phyloP scores from a whole-genome alignment of 2,329 filamentous ascomycete species.

The Fusarium sp. region DNA sequence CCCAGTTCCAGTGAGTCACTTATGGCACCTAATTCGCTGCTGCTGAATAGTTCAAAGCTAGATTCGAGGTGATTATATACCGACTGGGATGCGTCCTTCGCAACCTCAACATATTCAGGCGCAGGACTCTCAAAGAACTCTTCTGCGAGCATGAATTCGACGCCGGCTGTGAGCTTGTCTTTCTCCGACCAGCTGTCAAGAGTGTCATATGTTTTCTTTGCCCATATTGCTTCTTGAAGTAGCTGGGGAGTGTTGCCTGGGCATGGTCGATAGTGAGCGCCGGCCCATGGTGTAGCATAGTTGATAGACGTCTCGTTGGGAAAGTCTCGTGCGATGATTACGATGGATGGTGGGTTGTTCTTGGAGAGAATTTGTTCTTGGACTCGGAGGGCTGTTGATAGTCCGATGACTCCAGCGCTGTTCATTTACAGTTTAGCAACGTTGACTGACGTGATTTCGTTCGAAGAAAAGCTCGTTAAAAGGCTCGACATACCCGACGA shows the following conservation, averaged over 20 bases:
- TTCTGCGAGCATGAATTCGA: slow-evolving; percentile 7
- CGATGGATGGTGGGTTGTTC: not conserved
- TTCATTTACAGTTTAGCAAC: no score
- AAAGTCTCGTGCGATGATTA: not conserved
- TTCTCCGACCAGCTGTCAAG: slow-evolving; percentile 5
- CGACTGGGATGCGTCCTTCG: not conserved
- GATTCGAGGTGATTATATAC: not conserved
- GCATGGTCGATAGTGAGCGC: slow-evolving; percentile 14
- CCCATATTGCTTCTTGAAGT: slow-evolving; percentile 4
- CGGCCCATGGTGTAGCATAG: slow-evolving; percentile 16
- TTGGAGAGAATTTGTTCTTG: not conserved
- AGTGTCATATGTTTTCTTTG: not conserved
- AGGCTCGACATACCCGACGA: no score
- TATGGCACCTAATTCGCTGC: not conserved
- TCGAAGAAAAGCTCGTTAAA: no score
- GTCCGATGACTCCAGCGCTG: slow-evolving; percentile 9
- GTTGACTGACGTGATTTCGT: no score
- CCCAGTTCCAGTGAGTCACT: no score
- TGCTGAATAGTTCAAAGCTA: not conserved
- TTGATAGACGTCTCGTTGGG: slow-evolving; percentile 6
- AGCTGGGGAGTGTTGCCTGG: slow-evolving; percentile 3
- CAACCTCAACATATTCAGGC: not conserved
- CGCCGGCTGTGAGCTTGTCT: not conserved
- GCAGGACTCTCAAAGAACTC: not conserved
- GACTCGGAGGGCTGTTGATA: slow-evolving; percentile 1